Evolutionary conservation across 129 eudicot genomes (phyloP).

Genomic region (Flaveria robusta): DNA sequence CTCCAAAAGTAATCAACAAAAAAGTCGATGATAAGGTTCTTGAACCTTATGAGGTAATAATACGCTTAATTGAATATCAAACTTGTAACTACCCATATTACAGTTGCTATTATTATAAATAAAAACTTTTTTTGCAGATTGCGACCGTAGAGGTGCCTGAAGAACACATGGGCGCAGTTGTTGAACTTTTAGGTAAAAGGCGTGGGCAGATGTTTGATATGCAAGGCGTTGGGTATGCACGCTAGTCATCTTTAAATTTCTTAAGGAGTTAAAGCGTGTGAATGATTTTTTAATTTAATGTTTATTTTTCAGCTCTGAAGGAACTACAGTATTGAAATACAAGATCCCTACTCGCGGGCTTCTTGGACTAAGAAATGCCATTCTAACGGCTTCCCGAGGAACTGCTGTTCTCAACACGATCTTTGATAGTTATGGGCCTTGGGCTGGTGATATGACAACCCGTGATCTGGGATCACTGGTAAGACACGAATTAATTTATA

Average conservation of each 20-base stretch:
- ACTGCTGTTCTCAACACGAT: conserved; percentile 91
- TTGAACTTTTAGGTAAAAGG: conserved; percentile 91
- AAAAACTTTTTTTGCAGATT: conserved; percentile 44
- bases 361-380: conserved; percentile 81
- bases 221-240: conserved; percentile 80
- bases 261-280: background rate
- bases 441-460: conserved; percentile 92
- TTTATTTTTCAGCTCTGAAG: conserved; percentile 55
- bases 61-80: background rate
- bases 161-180: conserved; percentile 77
- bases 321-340: conserved; percentile 78
- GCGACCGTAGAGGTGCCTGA: conserved; percentile 94
- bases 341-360: conserved; percentile 97
- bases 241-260: background rate
- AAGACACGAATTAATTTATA: conserved; percentile 1
- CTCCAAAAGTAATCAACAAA: conserved; percentile 92
- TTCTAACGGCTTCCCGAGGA: conserved; percentile 90
- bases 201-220: conserved; percentile 94
- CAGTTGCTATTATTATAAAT: background rate
- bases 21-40: conserved; percentile 61
- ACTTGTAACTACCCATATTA: background rate
- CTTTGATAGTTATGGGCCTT: conserved; percentile 86
- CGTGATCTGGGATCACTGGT: conserved; percentile 98
- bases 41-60: conserved; percentile 87
- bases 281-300: background rate